phyloP scores from a whole-genome alignment of 768 basidiomycete species.

The Leccinellum rugosiceps region DNA sequence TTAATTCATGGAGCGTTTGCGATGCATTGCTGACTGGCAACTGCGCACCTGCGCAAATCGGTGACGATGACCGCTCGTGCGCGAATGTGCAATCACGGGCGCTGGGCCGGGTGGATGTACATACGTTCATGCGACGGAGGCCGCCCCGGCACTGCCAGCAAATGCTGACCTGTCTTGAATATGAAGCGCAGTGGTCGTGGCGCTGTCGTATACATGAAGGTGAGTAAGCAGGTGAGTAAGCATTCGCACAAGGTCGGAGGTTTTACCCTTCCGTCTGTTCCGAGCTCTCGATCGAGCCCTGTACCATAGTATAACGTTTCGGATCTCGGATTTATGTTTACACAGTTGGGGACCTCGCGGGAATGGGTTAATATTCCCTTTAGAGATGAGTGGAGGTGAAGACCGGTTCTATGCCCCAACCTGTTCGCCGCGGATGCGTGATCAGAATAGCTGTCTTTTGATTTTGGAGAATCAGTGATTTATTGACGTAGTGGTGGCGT shows the following conservation, averaged over 20 bases:
- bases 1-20: neutral
- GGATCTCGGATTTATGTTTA: slow-evolving; percentile 56
- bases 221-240: slow-evolving; percentile 30
- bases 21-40: neutral
- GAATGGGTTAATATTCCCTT: neutral
- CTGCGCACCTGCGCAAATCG: neutral
- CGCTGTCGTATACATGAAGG: slow-evolving; percentile 68
- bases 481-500: slow-evolving; percentile 37
- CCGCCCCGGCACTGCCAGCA: slow-evolving; percentile 1
- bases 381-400: no score
- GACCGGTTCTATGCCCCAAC: slow-evolving; percentile 25
- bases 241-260: neutral
- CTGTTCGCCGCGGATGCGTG: slow-evolving; percentile 59
- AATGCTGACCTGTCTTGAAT: slow-evolving; percentile 13
- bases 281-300: slow-evolving; percentile 64
- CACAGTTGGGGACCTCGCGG: neutral
- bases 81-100: slow-evolving; percentile 44
- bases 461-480: neutral
- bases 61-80: neutral
- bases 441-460: neutral
- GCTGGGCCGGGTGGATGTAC: slow-evolving; percentile 27
- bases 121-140: slow-evolving; percentile 21
- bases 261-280: neutral
- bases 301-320: neutral
- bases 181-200: slow-evolving; percentile 38